Percentiles rank a stretch among this genome's conserved stretches.
Conservation (phyloP, 805 yeast genomes). For the Sporopachydermia lactativora region DNA sequence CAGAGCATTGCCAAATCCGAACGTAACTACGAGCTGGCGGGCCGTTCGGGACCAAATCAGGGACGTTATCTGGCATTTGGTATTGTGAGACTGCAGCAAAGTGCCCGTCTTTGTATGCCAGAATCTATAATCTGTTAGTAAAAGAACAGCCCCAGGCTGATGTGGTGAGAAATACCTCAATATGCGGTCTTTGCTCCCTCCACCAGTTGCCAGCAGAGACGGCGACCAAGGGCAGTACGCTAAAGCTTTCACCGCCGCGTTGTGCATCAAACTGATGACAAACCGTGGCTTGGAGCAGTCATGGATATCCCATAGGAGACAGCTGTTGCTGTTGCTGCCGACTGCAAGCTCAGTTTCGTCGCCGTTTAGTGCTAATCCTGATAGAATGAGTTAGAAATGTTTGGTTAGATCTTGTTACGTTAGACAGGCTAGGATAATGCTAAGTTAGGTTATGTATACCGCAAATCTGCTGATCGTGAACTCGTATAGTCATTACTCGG, state of each 20-base stretch:
- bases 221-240: constrained; percentile 88
- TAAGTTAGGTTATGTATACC: no score
- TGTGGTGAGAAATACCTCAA: constrained; percentile 19
- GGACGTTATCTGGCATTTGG: constrained; percentile 68
- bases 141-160: background rate
- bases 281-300: constrained; percentile 27
- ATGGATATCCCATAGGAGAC: constrained; percentile 61
- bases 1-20: constrained; percentile 50
- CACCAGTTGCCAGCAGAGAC: constrained; percentile 76
- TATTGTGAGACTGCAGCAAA: constrained; percentile 36
- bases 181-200: constrained; percentile 72
- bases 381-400: no score
- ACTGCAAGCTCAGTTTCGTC: constrained; percentile 48
- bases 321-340: constrained; percentile 76
- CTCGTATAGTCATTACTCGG: background rate
- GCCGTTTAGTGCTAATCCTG: constrained; percentile 45
- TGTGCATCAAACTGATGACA: constrained; percentile 42
- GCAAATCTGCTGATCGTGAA: background rate
- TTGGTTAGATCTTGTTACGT: no score
- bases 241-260: constrained; percentile 82
- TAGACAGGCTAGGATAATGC: no score
- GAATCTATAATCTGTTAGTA: constrained; percentile 26
- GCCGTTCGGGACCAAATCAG: constrained; percentile 56
- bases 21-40: constrained; percentile 62
- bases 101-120: constrained; percentile 84